phyloP scores from a whole-genome alignment of 1,139 yeast species.

The Pichia sp. region DNA sequence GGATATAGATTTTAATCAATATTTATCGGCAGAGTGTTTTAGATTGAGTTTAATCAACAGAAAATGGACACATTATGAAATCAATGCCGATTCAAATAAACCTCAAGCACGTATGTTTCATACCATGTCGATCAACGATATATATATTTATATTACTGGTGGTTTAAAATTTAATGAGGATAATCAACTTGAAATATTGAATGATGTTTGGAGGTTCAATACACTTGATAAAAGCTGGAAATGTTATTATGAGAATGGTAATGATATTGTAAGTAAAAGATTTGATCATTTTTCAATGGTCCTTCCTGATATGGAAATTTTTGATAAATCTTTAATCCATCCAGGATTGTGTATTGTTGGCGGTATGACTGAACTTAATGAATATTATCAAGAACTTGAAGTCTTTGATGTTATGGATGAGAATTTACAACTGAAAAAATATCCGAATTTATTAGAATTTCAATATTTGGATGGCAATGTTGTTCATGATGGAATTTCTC shows the following conservation, averaged over 20 bases:
- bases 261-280: constrained; percentile 32
- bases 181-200: constrained; percentile 40
- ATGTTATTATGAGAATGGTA: constrained; percentile 36
- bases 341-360: constrained; percentile 56
- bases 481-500: neutral
- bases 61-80: constrained; percentile 38
- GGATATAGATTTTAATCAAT: constrained; percentile 19
- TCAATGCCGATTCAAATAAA: constrained; percentile 22
- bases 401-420: constrained; percentile 49
- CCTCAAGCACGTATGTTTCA: constrained; percentile 59
- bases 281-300: constrained; percentile 50
- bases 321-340: constrained; percentile 40
- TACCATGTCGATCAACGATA: constrained; percentile 45
- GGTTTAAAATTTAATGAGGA: constrained; percentile 40
- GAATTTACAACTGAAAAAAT: constrained; percentile 35
- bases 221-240: constrained; percentile 47
- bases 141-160: constrained; percentile 54
- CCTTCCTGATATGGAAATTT: constrained; percentile 37
- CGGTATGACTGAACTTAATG: constrained; percentile 45
- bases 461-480: neutral
- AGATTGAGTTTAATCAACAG: constrained; percentile 52
- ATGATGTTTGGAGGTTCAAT: constrained; percentile 66
- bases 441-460: constrained; percentile 1
- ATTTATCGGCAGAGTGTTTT: constrained; percentile 39
- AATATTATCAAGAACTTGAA: constrained; percentile 38